Evolutionary conservation across 1,284 basidiomycete genomes (phyloP), one percentile per base, ranked within the genome.

Genomic region (Cryptococcus sp.): DNA sequence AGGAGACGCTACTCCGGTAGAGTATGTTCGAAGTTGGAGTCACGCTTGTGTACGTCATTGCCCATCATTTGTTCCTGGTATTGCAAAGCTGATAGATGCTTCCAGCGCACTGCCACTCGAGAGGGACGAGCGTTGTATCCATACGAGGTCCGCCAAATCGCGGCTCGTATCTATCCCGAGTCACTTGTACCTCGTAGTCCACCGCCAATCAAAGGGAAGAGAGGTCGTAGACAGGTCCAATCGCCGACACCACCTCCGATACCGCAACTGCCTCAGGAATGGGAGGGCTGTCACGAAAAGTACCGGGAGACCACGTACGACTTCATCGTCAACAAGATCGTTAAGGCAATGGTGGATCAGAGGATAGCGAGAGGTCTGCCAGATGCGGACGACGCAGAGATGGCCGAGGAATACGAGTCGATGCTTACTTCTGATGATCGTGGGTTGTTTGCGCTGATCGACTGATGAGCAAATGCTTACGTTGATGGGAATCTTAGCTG

Each of bases 1-100:
- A 76, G 94, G 93, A 51, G 92, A 97, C 68, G 89, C 91, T 16
- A 89, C 90, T 62, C 96, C 96, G 0, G 86, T 99, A 60, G 93
- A 95, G 66, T 90, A 93, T 63, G 83, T 86, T 45, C 85, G 96
- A 55, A 88, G 91, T 30, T 93, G 95, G 89, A 86, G 81, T 48
- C 94, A 98, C 80, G 89, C 93, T 50, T 81, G 85, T 70, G 93
- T 93, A 71, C 73, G 86, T 79, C 8, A 22, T 40, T 16, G 20
- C 45, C 48, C 8, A 40, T 25, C 13, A 17, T 22, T 35, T 15
- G 3, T n/a, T 47, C 30, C 15, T 47, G 45, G 17, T 35, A 35
- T 52, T 27, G 3, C 27, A 20, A 27, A 41, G 30, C 17, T n/a
- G 23, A 41, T 13, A 20, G 42, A 8, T n/a, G 30, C 7, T 35